Conservation (phyloP, 2,329 filamentous ascomycete genomes). For the Aspergillus sp. region DNA sequence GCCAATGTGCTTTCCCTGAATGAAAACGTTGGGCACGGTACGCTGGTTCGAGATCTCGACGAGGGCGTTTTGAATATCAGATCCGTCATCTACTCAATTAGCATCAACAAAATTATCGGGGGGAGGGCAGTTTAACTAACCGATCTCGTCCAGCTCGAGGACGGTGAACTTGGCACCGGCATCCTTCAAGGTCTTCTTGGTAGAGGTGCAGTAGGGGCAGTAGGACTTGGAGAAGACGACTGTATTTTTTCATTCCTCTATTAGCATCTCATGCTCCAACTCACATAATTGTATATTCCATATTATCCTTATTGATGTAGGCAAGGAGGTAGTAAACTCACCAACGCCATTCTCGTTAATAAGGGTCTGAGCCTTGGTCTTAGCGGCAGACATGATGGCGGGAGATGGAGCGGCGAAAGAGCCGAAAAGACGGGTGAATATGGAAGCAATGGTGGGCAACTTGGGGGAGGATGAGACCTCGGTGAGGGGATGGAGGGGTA, state of each 20-base stretch:
- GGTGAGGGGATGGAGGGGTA: not conserved
- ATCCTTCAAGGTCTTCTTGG: slow-evolving; percentile 69
- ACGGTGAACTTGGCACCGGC: slow-evolving; percentile 67
- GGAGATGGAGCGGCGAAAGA: slow-evolving; percentile 51
- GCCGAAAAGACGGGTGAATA: slow-evolving; percentile 69
- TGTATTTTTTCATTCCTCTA: slow-evolving; percentile 1
- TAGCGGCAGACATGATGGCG: slow-evolving; percentile 74
- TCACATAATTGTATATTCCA: no score
- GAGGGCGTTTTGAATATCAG: slow-evolving; percentile 77
- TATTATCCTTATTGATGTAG: no score
- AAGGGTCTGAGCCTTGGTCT: slow-evolving; percentile 75
- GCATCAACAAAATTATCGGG: not conserved
- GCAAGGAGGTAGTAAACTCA: no score
- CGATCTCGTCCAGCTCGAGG: slow-evolving; percentile 79
- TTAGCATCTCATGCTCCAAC: not conserved
- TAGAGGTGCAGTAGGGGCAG: slow-evolving; percentile 84
- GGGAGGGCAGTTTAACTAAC: slow-evolving; percentile 49
- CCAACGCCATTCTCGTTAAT: slow-evolving; percentile 86
- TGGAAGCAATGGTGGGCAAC: slow-evolving; percentile 57
- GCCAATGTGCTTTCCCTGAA: slow-evolving; percentile 84
- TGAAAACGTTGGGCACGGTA: slow-evolving; percentile 95
- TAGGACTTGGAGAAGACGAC: slow-evolving; percentile 96
- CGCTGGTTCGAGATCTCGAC: slow-evolving; percentile 74
- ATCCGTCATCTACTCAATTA: slow-evolving; percentile 65
- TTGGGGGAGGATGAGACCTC: not conserved